Evolutionary conservation across 2,329 filamentous ascomycete species (phyloP).

Genomic region (Macrophomina phaseolina): DNA sequence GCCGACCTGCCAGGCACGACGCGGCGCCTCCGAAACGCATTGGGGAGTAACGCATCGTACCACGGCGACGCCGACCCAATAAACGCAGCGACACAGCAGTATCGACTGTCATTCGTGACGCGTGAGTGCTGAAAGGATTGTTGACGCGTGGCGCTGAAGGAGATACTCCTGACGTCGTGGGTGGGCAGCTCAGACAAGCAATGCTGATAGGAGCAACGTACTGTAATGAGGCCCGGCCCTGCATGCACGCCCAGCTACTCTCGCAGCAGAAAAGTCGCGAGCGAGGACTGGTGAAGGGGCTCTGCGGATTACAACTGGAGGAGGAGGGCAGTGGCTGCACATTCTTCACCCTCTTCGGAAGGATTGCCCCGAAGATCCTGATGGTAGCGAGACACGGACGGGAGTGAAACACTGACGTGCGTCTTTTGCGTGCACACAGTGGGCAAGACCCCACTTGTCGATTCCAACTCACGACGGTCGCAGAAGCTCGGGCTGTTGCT

Average conservation of each 20-base stretch:
- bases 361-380: not conserved
- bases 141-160: not conserved
- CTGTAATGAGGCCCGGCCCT: not conserved
- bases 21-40: not conserved
- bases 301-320: not conserved
- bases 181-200: not conserved
- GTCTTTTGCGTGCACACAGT: not conserved
- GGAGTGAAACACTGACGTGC: constrained; percentile 14
- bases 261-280: not conserved
- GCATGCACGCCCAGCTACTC: not conserved
- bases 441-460: not conserved
- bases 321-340: not conserved
- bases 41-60: not conserved
- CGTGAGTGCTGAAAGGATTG: not conserved
- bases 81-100: too few species aligned
- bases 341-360: constrained; percentile 7
- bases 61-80: constrained; percentile 11
- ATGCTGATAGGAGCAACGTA: not conserved
- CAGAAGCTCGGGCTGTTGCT: not conserved
- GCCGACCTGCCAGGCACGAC: not conserved
- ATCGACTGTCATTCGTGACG: not conserved
- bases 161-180: not conserved
- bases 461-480: not conserved
- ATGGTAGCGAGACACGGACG: not conserved
- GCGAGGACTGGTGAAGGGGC: not conserved